Percentiles rank a stretch among this genome's conserved stretches.
These are phyloP conservation scores for Eucalyptus globulus DNA, from an alignment of 345 rosid genomes.

Conservation along the genomic window DNA sequence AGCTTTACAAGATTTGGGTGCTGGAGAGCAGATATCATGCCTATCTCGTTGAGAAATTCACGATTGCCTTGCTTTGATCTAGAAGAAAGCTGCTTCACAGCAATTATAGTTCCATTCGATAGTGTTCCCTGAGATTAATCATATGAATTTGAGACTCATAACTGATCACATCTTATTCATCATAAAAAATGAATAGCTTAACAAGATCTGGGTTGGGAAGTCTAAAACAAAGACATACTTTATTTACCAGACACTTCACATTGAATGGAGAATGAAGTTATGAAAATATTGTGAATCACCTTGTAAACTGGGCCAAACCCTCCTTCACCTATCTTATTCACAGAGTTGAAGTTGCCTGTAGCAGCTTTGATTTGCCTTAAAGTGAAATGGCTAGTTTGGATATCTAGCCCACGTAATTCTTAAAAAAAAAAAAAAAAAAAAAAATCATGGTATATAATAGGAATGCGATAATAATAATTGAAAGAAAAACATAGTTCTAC, in stretches of 20 bases:
- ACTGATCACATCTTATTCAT: background rate
- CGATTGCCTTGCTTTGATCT: slow-evolving; percentile 67
- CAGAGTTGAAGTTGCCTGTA: too few relatives aligned
- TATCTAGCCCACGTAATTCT: slow-evolving; percentile 9
- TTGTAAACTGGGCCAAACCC: slow-evolving; percentile 7
- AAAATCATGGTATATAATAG: background rate
- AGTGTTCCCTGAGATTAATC: slow-evolving; percentile 25
- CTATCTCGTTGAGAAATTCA: slow-evolving; percentile 54
- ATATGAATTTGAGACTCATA: background rate
- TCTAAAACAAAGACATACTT: background rate
- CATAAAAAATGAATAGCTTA: background rate
- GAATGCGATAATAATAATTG: too few relatives aligned
- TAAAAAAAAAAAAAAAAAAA: background rate
- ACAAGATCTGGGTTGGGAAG: background rate
- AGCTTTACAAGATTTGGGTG: slow-evolving; percentile 57
- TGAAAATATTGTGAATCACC: slow-evolving; percentile 15
- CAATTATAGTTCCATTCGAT: slow-evolving; percentile 39
- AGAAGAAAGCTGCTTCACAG: slow-evolving; percentile 64
- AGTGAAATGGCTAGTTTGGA: too few relatives aligned
- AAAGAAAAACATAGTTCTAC: too few relatives aligned
- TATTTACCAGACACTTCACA: background rate
- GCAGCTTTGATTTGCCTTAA: too few relatives aligned
- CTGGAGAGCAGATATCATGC: slow-evolving; percentile 59
- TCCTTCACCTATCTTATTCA: too few relatives aligned
- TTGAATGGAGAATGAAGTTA: background rate